Percentiles rank a stretch among this genome's conserved stretches.
Conservation (phyloP, 148 eudicot species). For the Cornus florida region DNA sequence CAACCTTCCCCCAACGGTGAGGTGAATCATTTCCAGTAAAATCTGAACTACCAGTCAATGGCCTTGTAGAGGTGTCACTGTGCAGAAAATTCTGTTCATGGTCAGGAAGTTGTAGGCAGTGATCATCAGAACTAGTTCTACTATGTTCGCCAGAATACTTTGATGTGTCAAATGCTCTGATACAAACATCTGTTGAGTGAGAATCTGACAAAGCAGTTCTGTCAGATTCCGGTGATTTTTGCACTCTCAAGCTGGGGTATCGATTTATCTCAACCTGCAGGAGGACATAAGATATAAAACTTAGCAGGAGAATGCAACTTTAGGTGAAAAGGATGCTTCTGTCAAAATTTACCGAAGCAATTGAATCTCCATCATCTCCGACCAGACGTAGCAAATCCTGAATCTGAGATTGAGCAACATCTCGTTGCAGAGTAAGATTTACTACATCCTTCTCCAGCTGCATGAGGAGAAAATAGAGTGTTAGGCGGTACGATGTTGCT, state of each 20-base stretch:
- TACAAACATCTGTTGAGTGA: constrained; percentile 32
- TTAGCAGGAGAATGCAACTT: constrained; percentile 15
- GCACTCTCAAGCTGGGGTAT: constrained; percentile 59
- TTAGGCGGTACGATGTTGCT: background rate
- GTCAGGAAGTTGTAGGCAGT: constrained; percentile 42
- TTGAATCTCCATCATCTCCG: constrained; percentile 46
- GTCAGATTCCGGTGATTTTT: constrained; percentile 42
- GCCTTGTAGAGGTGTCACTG: constrained; percentile 28
- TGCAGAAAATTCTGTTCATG: constrained; percentile 44
- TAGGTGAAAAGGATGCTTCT: background rate
- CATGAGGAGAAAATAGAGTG: background rate
- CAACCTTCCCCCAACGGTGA: constrained; percentile 39
- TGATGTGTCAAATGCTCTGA: constrained; percentile 35
- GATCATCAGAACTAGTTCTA: constrained; percentile 61
- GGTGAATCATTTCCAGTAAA: constrained; percentile 31
- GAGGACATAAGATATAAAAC: constrained; percentile 2
- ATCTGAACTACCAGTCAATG: constrained; percentile 20
- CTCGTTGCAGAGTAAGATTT: constrained; percentile 70
- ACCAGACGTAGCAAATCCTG: constrained; percentile 54
- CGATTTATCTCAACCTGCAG: constrained; percentile 50
- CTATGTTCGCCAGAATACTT: constrained; percentile 57
- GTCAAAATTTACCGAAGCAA: constrained; percentile 36
- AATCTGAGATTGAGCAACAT: constrained; percentile 73
- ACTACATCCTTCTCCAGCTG: constrained; percentile 75
- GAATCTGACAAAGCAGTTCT: constrained; percentile 40